A percentile compares a stretch with the other conserved stretches of the same genome.
These are phyloP conservation scores for Arachis stenosperma DNA, from an alignment of 306 rosid genomes.

Conservation along the genomic window DNA sequence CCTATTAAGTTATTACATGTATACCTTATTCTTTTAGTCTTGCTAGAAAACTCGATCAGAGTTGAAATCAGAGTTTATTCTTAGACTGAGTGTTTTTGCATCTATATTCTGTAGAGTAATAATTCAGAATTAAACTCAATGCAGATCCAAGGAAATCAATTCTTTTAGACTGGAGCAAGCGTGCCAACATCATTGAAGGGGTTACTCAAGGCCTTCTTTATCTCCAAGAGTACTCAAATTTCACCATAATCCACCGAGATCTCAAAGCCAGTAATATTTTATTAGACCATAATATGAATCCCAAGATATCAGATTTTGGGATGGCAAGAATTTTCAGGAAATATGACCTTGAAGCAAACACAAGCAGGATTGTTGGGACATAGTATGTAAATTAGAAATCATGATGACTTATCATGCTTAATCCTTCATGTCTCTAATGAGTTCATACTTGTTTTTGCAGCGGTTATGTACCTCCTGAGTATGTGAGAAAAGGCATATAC, in stretches of 20 bases:
- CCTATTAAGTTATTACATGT: not conserved
- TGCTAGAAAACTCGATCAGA: not conserved
- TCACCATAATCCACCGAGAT: constrained; percentile 71
- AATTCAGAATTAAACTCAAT: constrained; percentile 30
- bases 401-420: not conserved
- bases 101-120: constrained; percentile 11
- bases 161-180: constrained; percentile 53
- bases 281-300: constrained; percentile 56
- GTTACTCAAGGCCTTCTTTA: constrained; percentile 75
- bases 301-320: constrained; percentile 76
- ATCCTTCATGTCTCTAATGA: constrained; percentile 28
- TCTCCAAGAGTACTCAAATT: constrained; percentile 78
- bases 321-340: constrained; percentile 65
- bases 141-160: constrained; percentile 50
- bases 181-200: constrained; percentile 66
- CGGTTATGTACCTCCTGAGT: constrained; percentile 71
- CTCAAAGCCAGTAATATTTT: constrained; percentile 66
- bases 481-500: constrained; percentile 59
- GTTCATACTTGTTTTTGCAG: constrained; percentile 37
- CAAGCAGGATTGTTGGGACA: constrained; percentile 63
- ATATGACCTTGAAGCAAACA: constrained; percentile 67
- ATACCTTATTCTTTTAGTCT: not conserved
- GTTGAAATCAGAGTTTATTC: constrained; percentile 17
- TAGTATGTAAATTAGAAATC: constrained; percentile 46
- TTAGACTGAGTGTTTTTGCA: not conserved